Evolutionary conservation across 495 filamentous ascomycete species (phyloP), one percentile per base, ranked within the genome.

Genomic region (Stereocaulon alpinum): DNA sequence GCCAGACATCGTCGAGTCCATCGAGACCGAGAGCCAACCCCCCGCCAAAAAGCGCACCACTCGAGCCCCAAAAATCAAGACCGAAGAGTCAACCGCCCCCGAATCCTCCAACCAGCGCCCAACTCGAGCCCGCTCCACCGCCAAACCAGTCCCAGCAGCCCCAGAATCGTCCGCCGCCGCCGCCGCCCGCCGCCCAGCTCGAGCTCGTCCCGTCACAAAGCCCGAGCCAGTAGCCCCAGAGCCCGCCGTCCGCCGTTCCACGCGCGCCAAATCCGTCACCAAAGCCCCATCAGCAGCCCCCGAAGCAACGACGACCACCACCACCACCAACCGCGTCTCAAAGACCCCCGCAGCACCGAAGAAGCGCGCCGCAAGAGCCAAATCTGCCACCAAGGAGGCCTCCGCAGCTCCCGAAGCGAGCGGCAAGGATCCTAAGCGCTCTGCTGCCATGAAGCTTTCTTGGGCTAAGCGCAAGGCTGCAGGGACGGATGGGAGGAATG

Each of bases 391-490:
- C 2, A 42, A 48, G 7, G 44, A 9, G 0, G 24, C 2, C 78
- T 60, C 79, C 74, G 57, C 72, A 67, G 50, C 76, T 67, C 9
- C 74, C 76, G 61, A 75, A 76, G 64, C 66, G 44, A 76, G 76
- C 55, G 75, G 74, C 22, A 79, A 77, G 67, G 76, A 79, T 57
- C 74, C 76, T 2, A 74, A 75, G 52, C 69, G 76, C 7, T 75
- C 74, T 12, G 72, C 76, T 56, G 75, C 75, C 12, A 77, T 77
- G 76, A 41, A 27, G 27, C 1, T 40, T 14, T 27, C 43, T 29
- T 58, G 60, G 60, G 54, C 44, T 20, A 48, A 24, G 34, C 43
- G 60, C 4, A n/a, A 43, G 60, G 60, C 42, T 3, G 29, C 44
- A 0, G 60, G 60, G 60, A 57, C 53, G 42, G 58, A 51, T 47